Evolutionary conservation across 768 basidiomycete genomes (phyloP).

Genomic region (Termitomyces sp.): DNA sequence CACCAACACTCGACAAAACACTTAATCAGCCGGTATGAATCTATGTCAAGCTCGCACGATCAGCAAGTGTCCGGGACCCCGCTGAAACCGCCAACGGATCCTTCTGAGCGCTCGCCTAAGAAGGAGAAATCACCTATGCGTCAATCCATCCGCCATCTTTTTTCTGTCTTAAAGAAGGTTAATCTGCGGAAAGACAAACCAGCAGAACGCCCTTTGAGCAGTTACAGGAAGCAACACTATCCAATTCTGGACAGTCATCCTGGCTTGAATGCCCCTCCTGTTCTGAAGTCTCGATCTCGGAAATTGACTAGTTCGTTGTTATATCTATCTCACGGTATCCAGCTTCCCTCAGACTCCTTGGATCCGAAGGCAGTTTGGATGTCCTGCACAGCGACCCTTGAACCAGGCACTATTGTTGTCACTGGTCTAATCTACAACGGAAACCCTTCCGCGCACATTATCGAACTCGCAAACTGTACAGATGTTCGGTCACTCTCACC

Average conservation of each 20-base stretch:
- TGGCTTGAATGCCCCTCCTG: constrained; percentile 4
- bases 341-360: constrained; percentile 11
- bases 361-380: constrained; percentile 40
- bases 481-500: constrained; percentile 57
- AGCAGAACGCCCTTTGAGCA: constrained; percentile 10
- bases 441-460: constrained; percentile 28
- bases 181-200: constrained; percentile 18
- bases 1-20: constrained; percentile 41
- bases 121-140: constrained; percentile 54
- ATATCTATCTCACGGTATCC: constrained; percentile 35
- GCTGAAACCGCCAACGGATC: constrained; percentile 12
- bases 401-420: constrained; percentile 33
- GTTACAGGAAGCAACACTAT: constrained; percentile 15
- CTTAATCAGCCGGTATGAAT: constrained; percentile 49
- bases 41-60: constrained; percentile 23
- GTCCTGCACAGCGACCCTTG: constrained; percentile 33
- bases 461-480: constrained; percentile 46
- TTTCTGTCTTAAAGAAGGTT: constrained; percentile 56
- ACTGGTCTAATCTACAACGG: constrained; percentile 38
- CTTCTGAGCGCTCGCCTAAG: constrained; percentile 15
- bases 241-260: background rate
- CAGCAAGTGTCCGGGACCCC: constrained; percentile 3
- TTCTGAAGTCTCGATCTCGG: constrained; percentile 9
- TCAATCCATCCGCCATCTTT: constrained; percentile 56
- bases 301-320: constrained; percentile 34